Percentiles rank a stretch among this genome's conserved stretches.
Evolutionary conservation across 1,139 yeast species (phyloP).

Genomic region (Eremothecium cymbalariae): DNA sequence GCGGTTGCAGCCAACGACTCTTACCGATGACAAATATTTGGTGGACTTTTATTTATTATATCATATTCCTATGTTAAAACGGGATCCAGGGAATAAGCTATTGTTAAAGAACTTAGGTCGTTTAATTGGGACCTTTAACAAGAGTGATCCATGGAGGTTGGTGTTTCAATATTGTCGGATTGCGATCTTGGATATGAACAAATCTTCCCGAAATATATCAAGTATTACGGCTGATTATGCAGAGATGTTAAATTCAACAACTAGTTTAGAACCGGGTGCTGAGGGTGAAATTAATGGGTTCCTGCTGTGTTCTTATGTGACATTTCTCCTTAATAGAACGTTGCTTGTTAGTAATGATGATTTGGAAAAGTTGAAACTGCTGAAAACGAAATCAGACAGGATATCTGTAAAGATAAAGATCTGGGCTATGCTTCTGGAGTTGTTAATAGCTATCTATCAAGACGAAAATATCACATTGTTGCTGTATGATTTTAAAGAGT

Average conservation of each 20-base stretch:
- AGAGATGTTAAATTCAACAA: not conserved
- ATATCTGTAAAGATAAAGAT: constrained; percentile 5
- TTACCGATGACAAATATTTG: constrained; percentile 18
- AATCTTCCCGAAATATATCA: not conserved
- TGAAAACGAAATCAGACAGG: constrained; percentile 1
- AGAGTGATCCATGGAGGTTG: constrained; percentile 8
- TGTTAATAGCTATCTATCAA: constrained; percentile 18
- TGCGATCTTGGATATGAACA: constrained; percentile 3
- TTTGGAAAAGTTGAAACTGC: constrained; percentile 6
- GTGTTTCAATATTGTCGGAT: constrained; percentile 10
- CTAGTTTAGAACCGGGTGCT: not conserved
- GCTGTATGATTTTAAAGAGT: constrained; percentile 22
- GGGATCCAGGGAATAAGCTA: constrained; percentile 18
- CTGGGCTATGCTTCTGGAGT: constrained; percentile 23
- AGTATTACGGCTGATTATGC: not conserved
- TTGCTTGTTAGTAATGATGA: constrained; percentile 11
- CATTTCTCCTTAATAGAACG: constrained; percentile 16
- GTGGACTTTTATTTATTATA: constrained; percentile 22
- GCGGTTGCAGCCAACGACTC: constrained; percentile 16
- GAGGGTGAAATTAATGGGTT: constrained; percentile 4
- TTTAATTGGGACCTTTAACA: constrained; percentile 7
- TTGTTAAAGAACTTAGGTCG: constrained; percentile 18
- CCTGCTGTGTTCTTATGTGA: constrained; percentile 9
- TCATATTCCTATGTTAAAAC: constrained; percentile 17
- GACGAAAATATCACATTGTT: constrained; percentile 26